phyloP scores from a whole-genome alignment of 768 basidiomycete genomes.

The Macrolepiota albuminosa region DNA sequence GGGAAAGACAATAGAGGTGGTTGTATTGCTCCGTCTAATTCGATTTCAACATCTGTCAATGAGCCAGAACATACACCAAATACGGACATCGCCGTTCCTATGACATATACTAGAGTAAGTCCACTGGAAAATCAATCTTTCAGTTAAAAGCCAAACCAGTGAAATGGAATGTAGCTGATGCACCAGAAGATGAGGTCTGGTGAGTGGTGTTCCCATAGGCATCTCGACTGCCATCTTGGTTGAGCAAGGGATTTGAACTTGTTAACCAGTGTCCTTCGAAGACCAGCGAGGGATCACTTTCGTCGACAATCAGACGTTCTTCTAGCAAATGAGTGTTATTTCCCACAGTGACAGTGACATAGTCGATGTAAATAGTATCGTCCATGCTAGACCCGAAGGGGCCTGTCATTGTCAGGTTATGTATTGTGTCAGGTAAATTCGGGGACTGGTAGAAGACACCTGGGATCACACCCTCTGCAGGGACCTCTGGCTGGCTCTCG shows the following conservation, averaged over 20 bases:
- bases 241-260: not conserved
- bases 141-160: not conserved
- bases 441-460: not conserved
- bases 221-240: not conserved
- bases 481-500: not conserved
- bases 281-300: not conserved
- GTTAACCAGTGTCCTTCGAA: not conserved
- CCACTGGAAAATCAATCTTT: not conserved
- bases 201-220: not conserved
- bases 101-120: not conserved
- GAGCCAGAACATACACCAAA: not conserved
- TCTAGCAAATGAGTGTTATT: not conserved
- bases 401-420: not conserved
- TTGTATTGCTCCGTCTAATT: not conserved
- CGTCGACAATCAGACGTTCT: not conserved
- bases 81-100: not conserved
- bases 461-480: not conserved
- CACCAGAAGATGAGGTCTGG: not conserved
- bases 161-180: not conserved
- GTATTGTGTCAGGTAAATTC: not conserved
- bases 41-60: accelerated
- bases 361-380: not conserved
- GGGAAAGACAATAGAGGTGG: accelerated
- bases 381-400: not conserved
- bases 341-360: not conserved